Percentiles rank a stretch among this genome's conserved stretches.
Evolutionary conservation across 1,284 basidiomycete species (phyloP).

Genomic region (Coniferiporia weirii): DNA sequence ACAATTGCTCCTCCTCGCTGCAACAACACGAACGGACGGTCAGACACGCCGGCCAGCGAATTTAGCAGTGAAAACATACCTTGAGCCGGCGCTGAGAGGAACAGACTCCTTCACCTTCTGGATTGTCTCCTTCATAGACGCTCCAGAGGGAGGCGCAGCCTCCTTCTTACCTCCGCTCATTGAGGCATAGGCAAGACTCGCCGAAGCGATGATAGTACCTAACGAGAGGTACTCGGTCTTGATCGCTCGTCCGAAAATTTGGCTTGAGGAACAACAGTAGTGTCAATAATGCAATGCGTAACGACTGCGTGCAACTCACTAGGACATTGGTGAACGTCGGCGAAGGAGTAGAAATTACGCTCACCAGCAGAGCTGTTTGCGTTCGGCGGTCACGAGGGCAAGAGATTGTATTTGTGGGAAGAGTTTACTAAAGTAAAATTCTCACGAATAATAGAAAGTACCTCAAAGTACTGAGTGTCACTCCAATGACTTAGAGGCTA

Average conservation of each 20-base stretch:
- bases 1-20: constrained; percentile 72
- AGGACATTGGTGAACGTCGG: constrained; percentile 5
- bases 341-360: neutral
- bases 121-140: constrained; percentile 33
- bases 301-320: neutral
- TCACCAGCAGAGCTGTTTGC: neutral
- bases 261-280: constrained; percentile 33
- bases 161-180: constrained; percentile 47
- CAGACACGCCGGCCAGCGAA: neutral
- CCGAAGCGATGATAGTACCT: constrained; percentile 52
- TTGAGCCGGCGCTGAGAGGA: constrained; percentile 58
- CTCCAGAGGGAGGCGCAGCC: constrained; percentile 31
- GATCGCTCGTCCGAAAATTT: constrained; percentile 67
- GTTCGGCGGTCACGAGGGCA: neutral
- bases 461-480: too few species aligned
- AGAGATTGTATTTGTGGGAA: neutral
- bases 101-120: constrained; percentile 56
- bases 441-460: neutral
- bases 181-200: constrained; percentile 46
- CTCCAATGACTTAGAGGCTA: too few species aligned
- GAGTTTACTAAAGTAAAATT: neutral
- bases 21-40: constrained; percentile 14
- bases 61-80: constrained; percentile 39
- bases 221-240: constrained; percentile 75
- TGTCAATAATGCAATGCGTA: neutral